Conservation (phyloP, 23 red algal genomes). For the Cyanidium caldarium region DNA sequence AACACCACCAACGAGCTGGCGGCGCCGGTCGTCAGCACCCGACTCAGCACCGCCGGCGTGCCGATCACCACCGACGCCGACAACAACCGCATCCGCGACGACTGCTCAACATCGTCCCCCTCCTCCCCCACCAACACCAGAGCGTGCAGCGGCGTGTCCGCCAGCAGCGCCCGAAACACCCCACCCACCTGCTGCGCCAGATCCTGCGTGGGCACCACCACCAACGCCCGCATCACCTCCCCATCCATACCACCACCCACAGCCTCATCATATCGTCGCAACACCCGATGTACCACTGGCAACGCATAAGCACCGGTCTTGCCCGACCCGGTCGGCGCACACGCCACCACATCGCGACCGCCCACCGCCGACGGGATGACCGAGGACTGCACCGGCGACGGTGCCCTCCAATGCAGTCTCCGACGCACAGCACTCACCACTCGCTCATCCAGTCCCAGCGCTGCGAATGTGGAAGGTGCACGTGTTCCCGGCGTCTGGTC, state of each 20-base stretch:
- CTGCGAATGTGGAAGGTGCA: conserved; percentile 30
- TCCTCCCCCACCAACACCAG: neutral
- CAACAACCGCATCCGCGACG: neutral
- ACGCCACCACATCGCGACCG: conserved; percentile 61
- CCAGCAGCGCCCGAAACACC: conserved; percentile 14
- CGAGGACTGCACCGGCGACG: conserved; percentile 64
- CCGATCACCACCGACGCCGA: conserved; percentile 51
- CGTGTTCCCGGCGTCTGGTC: too few relatives aligned
- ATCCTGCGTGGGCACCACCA: conserved; percentile 68
- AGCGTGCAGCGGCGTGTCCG: neutral
- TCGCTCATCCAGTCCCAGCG: conserved; percentile 55
- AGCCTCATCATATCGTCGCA: neutral
- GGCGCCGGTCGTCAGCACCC: neutral
- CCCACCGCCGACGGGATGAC: conserved; percentile 51
- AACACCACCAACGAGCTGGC: conserved; percentile 30
- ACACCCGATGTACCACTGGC: conserved; percentile 49
- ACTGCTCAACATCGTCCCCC: conserved; percentile 1
- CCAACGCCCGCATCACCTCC: conserved; percentile 27
- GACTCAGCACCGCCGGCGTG: conserved; percentile 43
- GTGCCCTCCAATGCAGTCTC: conserved; percentile 33
- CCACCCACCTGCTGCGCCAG: conserved; percentile 33
- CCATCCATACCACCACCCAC: neutral
- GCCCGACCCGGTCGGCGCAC: conserved; percentile 83
- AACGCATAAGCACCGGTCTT: conserved; percentile 86
- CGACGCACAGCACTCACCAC: conserved; percentile 33